Conservation (phyloP, 495 filamentous ascomycete genomes). For the Clohesyomyces aquaticus region DNA sequence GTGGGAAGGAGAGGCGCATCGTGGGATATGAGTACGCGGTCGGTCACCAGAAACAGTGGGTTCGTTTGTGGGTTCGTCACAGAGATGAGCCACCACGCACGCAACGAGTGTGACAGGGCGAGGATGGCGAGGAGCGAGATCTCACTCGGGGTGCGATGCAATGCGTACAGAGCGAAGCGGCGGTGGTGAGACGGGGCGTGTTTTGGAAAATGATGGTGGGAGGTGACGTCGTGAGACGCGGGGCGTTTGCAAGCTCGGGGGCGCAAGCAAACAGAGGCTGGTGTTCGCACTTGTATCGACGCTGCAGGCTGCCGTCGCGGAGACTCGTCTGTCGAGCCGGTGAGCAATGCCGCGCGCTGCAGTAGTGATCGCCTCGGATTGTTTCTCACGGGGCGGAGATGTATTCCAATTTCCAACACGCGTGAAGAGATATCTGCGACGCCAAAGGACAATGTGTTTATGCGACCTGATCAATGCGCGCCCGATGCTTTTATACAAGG, state of each 20-base stretch:
- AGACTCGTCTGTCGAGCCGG: too few relatives aligned
- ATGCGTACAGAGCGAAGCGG: not conserved
- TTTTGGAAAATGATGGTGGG: slow-evolving; percentile 13
- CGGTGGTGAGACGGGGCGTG: slow-evolving; percentile 21
- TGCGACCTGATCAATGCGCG: slow-evolving; percentile 16
- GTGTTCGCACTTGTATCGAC: not conserved
- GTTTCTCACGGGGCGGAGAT: not conserved
- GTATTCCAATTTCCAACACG: not conserved
- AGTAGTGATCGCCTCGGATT: not conserved
- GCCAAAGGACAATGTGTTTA: not conserved
- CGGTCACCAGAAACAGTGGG: not conserved
- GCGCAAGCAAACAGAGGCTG: not conserved
- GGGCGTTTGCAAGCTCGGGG: slow-evolving; percentile 5
- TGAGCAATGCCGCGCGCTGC: not conserved
- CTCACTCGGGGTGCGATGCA: not conserved
- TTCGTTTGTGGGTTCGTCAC: not conserved
- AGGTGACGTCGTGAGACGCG: slow-evolving; percentile 21
- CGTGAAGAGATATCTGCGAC: too few relatives aligned
- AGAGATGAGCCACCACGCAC: not conserved
- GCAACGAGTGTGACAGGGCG: not conserved
- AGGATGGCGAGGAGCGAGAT: not conserved
- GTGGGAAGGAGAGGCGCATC: slow-evolving; percentile 8
- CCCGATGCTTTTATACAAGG: slow-evolving; percentile 4
- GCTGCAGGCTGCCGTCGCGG: not conserved
- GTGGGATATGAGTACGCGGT: slow-evolving; percentile 7